These are phyloP conservation scores for Delitschia confertaspora DNA, from an alignment of 495 filamentous ascomycete genomes.

Conservation along the genomic window DNA sequence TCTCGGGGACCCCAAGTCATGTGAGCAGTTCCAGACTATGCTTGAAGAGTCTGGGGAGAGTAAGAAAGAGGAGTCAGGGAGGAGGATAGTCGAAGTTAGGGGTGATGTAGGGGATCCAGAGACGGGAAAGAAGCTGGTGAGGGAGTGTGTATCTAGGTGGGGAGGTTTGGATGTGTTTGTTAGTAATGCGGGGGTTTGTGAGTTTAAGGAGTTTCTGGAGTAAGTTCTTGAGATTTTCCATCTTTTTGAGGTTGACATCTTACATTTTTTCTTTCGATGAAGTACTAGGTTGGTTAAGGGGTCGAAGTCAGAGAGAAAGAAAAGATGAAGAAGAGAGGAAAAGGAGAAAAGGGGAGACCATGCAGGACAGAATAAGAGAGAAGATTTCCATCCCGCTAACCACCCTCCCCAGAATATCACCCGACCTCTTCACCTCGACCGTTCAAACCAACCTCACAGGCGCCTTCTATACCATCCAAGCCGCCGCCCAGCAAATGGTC, in stretches of 20 bases:
- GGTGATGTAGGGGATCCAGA: conserved; percentile 35
- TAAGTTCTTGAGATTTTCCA: conserved; percentile 28
- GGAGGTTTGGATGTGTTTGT: conserved; percentile 69
- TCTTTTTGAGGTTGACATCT: conserved; percentile 5
- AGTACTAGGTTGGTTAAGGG: no score
- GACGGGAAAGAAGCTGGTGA: conserved; percentile 34
- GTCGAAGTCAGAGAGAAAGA: no score
- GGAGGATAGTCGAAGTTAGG: conserved; percentile 30
- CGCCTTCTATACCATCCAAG: conserved; percentile 77
- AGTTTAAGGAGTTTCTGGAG: conserved; percentile 74
- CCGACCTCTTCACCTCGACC: conserved; percentile 53
- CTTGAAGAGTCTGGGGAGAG: conserved; percentile 22
- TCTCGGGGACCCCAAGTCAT: conserved; percentile 33
- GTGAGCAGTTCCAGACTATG: conserved; percentile 30
- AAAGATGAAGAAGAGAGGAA: no score
- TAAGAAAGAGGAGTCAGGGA: conserved; percentile 4
- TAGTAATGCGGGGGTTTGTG: conserved; percentile 78
- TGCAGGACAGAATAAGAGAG: no score
- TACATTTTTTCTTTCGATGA: no score
- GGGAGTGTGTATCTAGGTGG: conserved; percentile 40
- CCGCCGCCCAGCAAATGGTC: conserved; percentile 74
- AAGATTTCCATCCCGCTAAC: neutral
- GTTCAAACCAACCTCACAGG: conserved; percentile 75
- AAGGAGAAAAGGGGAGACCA: no score
- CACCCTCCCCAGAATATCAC: conserved; percentile 7